Conservation (phyloP, 169 alveolate genomes). For the Plasmodium relictum region DNA sequence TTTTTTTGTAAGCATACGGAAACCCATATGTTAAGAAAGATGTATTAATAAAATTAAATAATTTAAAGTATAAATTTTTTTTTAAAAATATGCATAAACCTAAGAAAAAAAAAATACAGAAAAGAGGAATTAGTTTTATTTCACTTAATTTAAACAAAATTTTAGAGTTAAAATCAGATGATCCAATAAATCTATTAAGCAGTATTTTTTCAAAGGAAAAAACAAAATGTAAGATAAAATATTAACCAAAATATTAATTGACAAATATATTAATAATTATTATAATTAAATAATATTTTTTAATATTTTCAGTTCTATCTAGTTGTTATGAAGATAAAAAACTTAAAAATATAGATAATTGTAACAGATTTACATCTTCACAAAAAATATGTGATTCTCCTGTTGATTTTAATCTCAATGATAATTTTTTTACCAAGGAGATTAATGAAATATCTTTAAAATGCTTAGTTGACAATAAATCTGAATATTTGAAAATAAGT, state of each 20-base stretch:
- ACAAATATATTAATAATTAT: neutral
- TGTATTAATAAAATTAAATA: constrained; percentile 13
- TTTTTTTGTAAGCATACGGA: constrained; percentile 22
- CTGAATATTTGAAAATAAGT: constrained; percentile 49
- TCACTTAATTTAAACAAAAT: constrained; percentile 28
- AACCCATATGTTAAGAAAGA: constrained; percentile 1
- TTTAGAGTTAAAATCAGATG: constrained; percentile 31
- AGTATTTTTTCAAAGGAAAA: constrained; percentile 45
- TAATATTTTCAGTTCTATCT: constrained; percentile 36
- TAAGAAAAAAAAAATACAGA: constrained; percentile 10
- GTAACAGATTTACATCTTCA: constrained; percentile 62
- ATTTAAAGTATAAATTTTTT: constrained; percentile 18
- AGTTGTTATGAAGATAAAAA: constrained; percentile 41
- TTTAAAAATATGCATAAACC: constrained; percentile 19
- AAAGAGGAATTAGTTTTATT: constrained; percentile 65
- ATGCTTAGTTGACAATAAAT: constrained; percentile 54
- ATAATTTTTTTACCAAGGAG: constrained; percentile 22
- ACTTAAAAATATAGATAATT: constrained; percentile 7
- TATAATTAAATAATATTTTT: neutral
- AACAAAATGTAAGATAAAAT: constrained; percentile 32
- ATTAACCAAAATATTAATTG: neutral
- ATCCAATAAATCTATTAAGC: constrained; percentile 41
- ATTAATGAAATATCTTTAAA: constrained; percentile 2
- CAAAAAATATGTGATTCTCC: constrained; percentile 53
- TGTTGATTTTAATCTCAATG: constrained; percentile 40